Evolutionary conservation across 2,329 filamentous ascomycete species (phyloP).

Genomic region (Fusarium udum): DNA sequence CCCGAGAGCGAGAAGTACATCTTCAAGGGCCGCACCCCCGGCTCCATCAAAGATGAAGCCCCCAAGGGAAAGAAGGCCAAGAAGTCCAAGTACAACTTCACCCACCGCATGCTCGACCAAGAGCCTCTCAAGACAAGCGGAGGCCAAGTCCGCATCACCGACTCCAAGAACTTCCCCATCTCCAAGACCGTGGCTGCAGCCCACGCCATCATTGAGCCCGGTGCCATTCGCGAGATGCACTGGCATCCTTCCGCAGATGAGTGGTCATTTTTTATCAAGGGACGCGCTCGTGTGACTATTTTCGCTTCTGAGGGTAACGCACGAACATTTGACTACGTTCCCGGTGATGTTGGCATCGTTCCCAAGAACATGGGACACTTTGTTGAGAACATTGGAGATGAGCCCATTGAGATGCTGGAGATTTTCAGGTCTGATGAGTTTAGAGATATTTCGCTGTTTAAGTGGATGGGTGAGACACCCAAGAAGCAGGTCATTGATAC

Average conservation of each 20-base stretch:
- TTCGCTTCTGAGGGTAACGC: slow-evolving; percentile 76
- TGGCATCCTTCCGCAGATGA: slow-evolving; percentile 84
- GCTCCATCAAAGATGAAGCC: slow-evolving; percentile 71
- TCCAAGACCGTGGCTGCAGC: slow-evolving; percentile 78
- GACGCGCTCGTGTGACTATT: slow-evolving; percentile 77
- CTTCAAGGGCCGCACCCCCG: slow-evolving; percentile 74
- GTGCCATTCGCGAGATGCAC: slow-evolving; percentile 81
- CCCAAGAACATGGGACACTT: slow-evolving; percentile 83
- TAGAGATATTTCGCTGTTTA: slow-evolving; percentile 76
- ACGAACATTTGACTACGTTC: slow-evolving; percentile 78
- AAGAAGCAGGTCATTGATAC: slow-evolving; percentile 72
- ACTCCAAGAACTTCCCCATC: slow-evolving; percentile 79
- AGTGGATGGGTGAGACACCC: slow-evolving; percentile 80
- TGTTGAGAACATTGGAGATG: slow-evolving; percentile 82
- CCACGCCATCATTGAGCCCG: slow-evolving; percentile 75
- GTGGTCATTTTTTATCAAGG: slow-evolving; percentile 81
- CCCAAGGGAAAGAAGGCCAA: slow-evolving; percentile 70
- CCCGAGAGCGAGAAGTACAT: slow-evolving; percentile 78
- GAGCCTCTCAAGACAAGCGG: slow-evolving; percentile 68
- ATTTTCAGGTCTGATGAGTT: slow-evolving; percentile 78
- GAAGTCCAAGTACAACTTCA: slow-evolving; percentile 74
- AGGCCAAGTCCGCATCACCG: slow-evolving; percentile 77
- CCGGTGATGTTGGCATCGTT: slow-evolving; percentile 81
- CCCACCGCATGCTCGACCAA: slow-evolving; percentile 76
- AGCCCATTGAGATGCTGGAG: slow-evolving; percentile 79